Evolutionary conservation across 2,329 filamentous ascomycete genomes (phyloP).

Genomic region (Curvularia spicifera): DNA sequence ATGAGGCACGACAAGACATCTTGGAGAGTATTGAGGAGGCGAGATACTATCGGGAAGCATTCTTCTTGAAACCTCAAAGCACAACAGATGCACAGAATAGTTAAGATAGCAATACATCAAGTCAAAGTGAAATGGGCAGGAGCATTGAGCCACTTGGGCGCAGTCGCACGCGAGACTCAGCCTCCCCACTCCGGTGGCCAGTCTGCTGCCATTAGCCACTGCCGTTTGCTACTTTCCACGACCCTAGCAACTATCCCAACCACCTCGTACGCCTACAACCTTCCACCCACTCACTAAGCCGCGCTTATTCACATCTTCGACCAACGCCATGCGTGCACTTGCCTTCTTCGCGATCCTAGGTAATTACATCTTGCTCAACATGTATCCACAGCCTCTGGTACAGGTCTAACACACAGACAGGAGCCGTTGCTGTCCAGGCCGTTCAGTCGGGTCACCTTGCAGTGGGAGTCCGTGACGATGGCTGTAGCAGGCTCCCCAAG

Average conservation of each 20-base stretch:
- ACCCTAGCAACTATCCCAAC: conserved; percentile 8
- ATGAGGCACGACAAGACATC: conserved; percentile 88
- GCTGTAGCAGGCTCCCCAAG: conserved; percentile 24
- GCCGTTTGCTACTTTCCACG: conserved; percentile 11
- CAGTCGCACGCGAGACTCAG: conserved; percentile 1
- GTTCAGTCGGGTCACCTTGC: conserved; percentile 13
- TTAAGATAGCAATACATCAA: not conserved
- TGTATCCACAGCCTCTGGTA: not conserved
- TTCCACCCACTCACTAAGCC: conserved; percentile 6
- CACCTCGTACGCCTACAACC: not conserved
- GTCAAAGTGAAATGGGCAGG: not conserved
- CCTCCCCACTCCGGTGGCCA: conserved; percentile 14
- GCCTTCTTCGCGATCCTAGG: conserved; percentile 18
- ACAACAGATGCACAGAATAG: conserved; percentile 1
- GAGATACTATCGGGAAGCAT: conserved; percentile 74
- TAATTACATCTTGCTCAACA: conserved; percentile 10
- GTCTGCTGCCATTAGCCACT: conserved; percentile 21
- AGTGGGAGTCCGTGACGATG: conserved; percentile 14
- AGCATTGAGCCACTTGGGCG: not conserved
- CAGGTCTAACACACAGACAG: conserved; percentile 7
- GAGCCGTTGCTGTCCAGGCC: conserved; percentile 18
- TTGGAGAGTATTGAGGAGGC: conserved; percentile 95
- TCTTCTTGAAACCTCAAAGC: conserved; percentile 60
- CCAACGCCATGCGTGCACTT: conserved; percentile 14
- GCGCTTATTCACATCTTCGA: conserved; percentile 5